Evolutionary conservation across 2,329 filamentous ascomycete genomes (phyloP).

Genomic region (Aotearoamyces nothofagi): DNA sequence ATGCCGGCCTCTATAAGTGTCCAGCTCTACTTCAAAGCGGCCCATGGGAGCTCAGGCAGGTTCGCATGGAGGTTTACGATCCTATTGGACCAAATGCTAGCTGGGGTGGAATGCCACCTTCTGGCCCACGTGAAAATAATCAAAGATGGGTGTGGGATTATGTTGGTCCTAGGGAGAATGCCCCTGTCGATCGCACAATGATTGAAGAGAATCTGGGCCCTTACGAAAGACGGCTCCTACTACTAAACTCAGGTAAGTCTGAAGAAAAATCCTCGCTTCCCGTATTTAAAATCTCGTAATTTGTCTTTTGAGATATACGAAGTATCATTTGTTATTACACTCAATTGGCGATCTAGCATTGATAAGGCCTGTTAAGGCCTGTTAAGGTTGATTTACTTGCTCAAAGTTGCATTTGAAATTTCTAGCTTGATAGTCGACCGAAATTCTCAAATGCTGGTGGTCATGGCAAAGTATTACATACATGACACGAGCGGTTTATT

Average conservation of each 20-base stretch:
- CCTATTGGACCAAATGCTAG: constrained; percentile 21
- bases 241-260: constrained; percentile 15
- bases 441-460: no score
- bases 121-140: constrained; percentile 16
- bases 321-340: no score
- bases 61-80: constrained; percentile 12
- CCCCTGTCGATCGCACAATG: constrained; percentile 27
- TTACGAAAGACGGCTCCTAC: constrained; percentile 33
- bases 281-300: no score
- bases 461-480: no score
- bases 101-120: constrained; percentile 14
- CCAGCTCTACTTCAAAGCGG: constrained; percentile 20
- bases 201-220: constrained; percentile 37
- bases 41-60: constrained; percentile 12
- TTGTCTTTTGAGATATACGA: no score
- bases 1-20: constrained; percentile 28
- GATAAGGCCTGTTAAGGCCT: no score
- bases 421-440: no score
- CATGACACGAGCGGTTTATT: no score
- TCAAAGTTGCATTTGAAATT: no score
- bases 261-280: not conserved
- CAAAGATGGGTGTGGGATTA: constrained; percentile 40
- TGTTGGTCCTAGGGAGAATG: constrained; percentile 25
- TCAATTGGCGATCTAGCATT: no score
- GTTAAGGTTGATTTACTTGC: no score